phyloP scores from a whole-genome alignment of 345 rosid species.

The Salix exigua region DNA sequence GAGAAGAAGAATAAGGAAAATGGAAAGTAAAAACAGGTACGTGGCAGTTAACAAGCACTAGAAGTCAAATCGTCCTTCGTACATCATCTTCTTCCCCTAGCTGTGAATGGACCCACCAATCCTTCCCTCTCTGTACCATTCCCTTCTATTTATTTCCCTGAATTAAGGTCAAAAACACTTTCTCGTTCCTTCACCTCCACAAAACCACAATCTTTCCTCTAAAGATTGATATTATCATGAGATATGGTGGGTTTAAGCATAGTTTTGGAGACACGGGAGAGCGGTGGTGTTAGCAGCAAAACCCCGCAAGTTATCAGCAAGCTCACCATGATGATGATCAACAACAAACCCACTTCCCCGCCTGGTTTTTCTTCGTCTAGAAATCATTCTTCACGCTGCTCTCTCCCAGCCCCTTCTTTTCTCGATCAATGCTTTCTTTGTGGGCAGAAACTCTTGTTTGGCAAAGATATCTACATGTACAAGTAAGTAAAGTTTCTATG shows the following conservation, averaged over 20 bases:
- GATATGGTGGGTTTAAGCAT: conserved; percentile 83
- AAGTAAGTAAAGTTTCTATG: conserved; percentile 38
- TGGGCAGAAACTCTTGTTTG: conserved; percentile 54
- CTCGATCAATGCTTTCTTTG: conserved; percentile 76
- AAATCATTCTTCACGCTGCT: neutral
- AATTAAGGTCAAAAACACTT: neutral
- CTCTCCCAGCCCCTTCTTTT: conserved; percentile 35
- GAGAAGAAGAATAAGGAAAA: neutral
- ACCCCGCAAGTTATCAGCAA: conserved; percentile 58
- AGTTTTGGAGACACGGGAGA: conserved; percentile 51
- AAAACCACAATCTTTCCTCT: neutral
- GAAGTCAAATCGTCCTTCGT: conserved; percentile 60
- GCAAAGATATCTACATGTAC: conserved; percentile 93
- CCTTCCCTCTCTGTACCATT: neutral
- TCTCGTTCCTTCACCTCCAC: neutral
- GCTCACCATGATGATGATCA: conserved; percentile 35
- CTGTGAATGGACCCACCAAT: conserved; percentile 31
- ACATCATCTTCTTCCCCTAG: conserved; percentile 1
- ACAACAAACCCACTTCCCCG: conserved; percentile 15
- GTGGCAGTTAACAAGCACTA: conserved; percentile 55
- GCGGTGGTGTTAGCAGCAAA: conserved; percentile 29
- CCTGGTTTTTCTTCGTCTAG: conserved; percentile 3
- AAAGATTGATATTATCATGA: neutral
- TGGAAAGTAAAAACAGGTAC: conserved; percentile 20
- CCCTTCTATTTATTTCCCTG: conserved; percentile 14